phyloP scores from a whole-genome alignment of 148 eudicot genomes.

The Amaranthus cruentus region DNA sequence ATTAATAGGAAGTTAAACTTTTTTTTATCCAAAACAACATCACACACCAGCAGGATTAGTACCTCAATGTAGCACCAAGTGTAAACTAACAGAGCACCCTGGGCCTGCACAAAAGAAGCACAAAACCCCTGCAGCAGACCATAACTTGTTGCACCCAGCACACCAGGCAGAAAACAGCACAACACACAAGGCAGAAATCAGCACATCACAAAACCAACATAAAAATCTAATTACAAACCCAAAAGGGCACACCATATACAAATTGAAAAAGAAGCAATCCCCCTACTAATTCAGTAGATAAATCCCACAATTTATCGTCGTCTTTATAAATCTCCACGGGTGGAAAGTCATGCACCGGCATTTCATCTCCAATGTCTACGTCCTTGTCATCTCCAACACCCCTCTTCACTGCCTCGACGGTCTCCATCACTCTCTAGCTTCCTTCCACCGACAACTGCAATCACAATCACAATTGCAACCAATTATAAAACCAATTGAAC shows the following conservation, averaged over 20 bases:
- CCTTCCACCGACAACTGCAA: conserved; percentile 33
- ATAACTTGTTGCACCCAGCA: too few relatives aligned
- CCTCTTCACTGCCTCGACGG: conserved; percentile 35
- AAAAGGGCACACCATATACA: too few relatives aligned
- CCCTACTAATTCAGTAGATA: too few relatives aligned
- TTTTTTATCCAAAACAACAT: too few relatives aligned
- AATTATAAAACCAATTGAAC: background rate
- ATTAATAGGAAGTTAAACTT: too few relatives aligned
- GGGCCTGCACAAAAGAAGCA: too few relatives aligned
- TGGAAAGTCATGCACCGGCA: conserved; percentile 62
- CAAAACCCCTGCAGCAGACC: too few relatives aligned
- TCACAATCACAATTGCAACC: background rate
- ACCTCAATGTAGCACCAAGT: too few relatives aligned
- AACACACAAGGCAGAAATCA: conserved; percentile 10
- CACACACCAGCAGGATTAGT: too few relatives aligned
- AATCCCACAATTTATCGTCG: conserved; percentile 35
- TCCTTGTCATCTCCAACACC: conserved; percentile 57
- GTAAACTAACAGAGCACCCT: too few relatives aligned
- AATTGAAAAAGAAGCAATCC: too few relatives aligned
- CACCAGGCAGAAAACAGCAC: too few relatives aligned
- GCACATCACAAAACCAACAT: background rate
- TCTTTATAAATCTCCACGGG: conserved; percentile 83
- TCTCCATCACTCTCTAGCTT: conserved; percentile 43
- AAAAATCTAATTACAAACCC: conserved; percentile 3
- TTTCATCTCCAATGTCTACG: conserved; percentile 81